Base-by-base conservation (phyloP, 805 yeast genomes). In the Yarrowia sp. region DNA sequence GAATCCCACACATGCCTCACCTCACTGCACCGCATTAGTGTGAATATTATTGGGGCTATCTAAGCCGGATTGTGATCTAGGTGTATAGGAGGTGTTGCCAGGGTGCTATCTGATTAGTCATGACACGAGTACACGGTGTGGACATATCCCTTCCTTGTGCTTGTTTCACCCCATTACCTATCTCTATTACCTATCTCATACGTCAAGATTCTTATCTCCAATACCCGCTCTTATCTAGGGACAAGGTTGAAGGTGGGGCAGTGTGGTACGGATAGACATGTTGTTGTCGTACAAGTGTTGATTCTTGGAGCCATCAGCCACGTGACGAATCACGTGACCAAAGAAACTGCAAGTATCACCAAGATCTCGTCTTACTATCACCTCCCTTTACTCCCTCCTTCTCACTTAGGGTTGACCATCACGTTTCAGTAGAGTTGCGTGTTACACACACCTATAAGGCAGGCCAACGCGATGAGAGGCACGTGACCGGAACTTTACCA, bases 401-500 rank as follows among this genome's bases (percentile, higher is more conserved):
- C 10, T 45, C 10, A 10, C 58, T 53, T 53, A 53, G 58, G 58
- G 58, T 53, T 53, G 58, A 38, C 40, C 43, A 53, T 53, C 58
- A 38, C 43, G 43, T 38, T 53, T 19, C 32, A 38, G 58, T 53
- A 53, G 58, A 53, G 58, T 53, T 53, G 58, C 43, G 43, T 53
- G 43, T 16, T 40, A 7, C 11, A n/a, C 45, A 53, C 59, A 53
- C 59, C 59, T 53, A 40, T 40, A 53, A 53, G 59, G 59, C 59
- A 53, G 45, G 59, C 59, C 59, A 53, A 53, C 59, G 59, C 59
- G 59, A 53, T 40, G 59, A 53, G 55, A 32, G 16, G 14, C 59
- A 53, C 59, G 59, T 53, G 59, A 52, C 32, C n/a, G 5, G 22
- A 32, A 48, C n/a, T 15, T 22, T 22, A 11, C 32, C 32, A 26